Conservation (phyloP, 306 rosid species). For the Myrica gale region DNA sequence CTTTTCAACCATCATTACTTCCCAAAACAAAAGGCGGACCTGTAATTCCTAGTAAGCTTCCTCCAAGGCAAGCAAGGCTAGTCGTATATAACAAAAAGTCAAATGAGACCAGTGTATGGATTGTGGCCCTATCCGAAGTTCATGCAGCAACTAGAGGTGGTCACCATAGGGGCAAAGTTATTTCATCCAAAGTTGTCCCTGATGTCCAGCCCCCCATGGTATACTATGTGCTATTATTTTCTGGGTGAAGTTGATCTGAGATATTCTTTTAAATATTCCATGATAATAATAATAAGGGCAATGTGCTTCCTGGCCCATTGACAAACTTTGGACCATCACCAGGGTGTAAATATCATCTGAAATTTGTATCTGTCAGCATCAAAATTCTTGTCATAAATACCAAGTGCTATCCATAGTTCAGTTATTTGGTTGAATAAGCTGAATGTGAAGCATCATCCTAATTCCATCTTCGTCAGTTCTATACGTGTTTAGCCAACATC, state of each 20-base stretch:
- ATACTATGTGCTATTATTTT: conserved; percentile 16
- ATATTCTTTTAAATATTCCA: too few relatives aligned
- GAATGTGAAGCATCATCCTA: background rate
- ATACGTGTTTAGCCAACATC: background rate
- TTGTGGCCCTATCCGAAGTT: conserved; percentile 66
- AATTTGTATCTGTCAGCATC: background rate
- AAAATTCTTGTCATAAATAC: background rate
- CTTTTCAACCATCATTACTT: conserved; percentile 78
- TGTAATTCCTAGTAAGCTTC: conserved; percentile 69
- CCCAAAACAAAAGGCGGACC: conserved; percentile 77
- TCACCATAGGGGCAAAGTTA: conserved; percentile 75
- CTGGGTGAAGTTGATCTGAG: background rate
- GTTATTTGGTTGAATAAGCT: background rate
- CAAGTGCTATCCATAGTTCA: background rate
- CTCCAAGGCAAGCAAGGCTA: conserved; percentile 73
- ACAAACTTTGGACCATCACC: background rate
- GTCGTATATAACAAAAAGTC: conserved; percentile 72
- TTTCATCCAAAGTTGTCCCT: conserved; percentile 61
- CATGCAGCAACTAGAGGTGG: conserved; percentile 88
- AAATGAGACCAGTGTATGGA: conserved; percentile 74
- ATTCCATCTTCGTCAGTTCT: conserved; percentile 3
- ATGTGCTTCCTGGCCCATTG: background rate
- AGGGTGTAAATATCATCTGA: background rate
- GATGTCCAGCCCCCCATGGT: conserved; percentile 91
- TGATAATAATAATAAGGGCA: too few relatives aligned